These are phyloP conservation scores for Sarocladium oryzae DNA, from an alignment of 2,329 filamentous ascomycete species.

Conservation along the genomic window DNA sequence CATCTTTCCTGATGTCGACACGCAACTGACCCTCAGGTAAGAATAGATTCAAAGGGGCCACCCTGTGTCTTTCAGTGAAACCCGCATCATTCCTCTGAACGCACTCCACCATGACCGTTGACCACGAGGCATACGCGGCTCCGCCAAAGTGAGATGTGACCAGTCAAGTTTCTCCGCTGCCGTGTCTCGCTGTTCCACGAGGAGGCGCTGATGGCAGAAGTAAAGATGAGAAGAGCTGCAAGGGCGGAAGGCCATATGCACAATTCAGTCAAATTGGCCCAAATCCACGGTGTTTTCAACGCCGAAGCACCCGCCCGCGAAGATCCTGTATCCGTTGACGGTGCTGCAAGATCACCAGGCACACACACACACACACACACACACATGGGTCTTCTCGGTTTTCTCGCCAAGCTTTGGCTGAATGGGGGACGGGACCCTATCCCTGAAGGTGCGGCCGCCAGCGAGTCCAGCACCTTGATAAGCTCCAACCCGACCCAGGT, in stretches of 20 bases:
- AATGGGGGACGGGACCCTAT: not conserved
- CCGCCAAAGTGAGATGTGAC: constrained; percentile 1
- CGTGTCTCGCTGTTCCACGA: not conserved
- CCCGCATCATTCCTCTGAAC: not conserved
- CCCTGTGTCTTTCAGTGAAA: not conserved
- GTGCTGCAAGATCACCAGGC: not conserved
- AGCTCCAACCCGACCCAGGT: no score
- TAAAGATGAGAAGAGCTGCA: not conserved
- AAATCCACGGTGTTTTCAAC: no score
- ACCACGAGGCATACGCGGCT: not conserved
- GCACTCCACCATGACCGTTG: constrained; percentile 1
- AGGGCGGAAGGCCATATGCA: no score
- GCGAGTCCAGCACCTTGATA: not conserved
- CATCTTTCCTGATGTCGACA: not conserved
- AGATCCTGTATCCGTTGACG: no score
- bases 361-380: not conserved
- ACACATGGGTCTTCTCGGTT: no score
- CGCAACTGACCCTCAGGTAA: not conserved
- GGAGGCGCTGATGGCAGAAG: not conserved
- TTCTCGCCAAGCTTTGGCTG: not conserved
- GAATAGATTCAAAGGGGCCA: not conserved
- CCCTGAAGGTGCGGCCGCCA: not conserved
- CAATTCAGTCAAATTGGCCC: no score
- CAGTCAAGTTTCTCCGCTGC: not conserved
- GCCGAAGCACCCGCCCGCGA: no score